Conservation (phyloP, 805 yeast genomes). For the Candida ipomoeae region DNA sequence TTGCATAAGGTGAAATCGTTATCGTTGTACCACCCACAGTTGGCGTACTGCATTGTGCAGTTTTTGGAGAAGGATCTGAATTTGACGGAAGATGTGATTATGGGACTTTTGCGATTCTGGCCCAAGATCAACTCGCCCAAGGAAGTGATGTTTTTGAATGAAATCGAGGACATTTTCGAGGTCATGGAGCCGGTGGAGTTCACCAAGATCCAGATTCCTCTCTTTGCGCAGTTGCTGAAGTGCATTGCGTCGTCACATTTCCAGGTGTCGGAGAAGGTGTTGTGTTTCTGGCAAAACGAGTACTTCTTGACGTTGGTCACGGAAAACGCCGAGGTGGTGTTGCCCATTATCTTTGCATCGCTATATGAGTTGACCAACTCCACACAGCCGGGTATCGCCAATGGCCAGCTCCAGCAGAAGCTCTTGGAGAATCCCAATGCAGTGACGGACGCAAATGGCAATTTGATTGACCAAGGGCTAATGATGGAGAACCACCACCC, state of each 20-base stretch:
- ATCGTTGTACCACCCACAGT: conserved; percentile 90
- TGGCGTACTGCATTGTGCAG: conserved; percentile 95
- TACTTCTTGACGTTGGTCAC: conserved; percentile 86
- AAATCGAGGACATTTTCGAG: conserved; percentile 94
- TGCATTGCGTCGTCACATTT: conserved; percentile 94
- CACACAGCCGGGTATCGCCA: conserved; percentile 42
- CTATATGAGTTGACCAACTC: conserved; percentile 74
- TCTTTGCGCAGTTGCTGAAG: conserved; percentile 89
- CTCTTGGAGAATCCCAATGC: conserved; percentile 35
- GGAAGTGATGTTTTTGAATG: conserved; percentile 93
- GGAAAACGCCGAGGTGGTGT: conserved; percentile 85
- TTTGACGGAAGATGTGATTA: conserved; percentile 91
- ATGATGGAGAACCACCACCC: conserved; percentile 19
- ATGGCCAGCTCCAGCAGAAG: conserved; percentile 38
- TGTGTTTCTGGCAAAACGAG: conserved; percentile 92
- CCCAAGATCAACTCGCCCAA: conserved; percentile 93
- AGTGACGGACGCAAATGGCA: conserved; percentile 41
- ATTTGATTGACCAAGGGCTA: conserved; percentile 36
- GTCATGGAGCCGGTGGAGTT: conserved; percentile 93
- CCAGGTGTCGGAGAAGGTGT: conserved; percentile 94
- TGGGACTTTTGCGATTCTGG: conserved; percentile 93
- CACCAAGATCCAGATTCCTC: conserved; percentile 83
- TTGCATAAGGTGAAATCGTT: conserved; percentile 87
- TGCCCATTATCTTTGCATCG: conserved; percentile 89
- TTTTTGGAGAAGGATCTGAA: conserved; percentile 91